These are phyloP conservation scores for Ophiorrhiza pumila DNA, from an alignment of 257 asterid species.

Conservation along the genomic window DNA sequence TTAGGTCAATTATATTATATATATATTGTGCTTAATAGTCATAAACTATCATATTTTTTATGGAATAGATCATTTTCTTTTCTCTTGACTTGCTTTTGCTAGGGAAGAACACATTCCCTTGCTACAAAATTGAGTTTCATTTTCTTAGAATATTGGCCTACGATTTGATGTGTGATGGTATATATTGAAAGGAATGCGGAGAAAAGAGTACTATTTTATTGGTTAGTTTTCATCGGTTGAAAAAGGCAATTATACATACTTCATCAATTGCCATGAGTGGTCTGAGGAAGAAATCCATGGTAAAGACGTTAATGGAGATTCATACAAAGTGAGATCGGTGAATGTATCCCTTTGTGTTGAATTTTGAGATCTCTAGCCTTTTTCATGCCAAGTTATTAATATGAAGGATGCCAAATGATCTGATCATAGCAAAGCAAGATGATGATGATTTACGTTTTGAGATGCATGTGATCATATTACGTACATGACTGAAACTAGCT, in stretches of 20 bases:
- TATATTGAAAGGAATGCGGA: not conserved
- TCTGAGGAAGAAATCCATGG: not conserved
- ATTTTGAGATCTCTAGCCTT: no score
- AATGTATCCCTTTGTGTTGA: no score
- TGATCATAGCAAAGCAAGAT: no score
- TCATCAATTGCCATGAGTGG: not conserved
- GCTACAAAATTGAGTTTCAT: not conserved
- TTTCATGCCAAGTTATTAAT: no score
- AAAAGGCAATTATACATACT: not conserved
- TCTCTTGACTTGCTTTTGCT: not conserved
- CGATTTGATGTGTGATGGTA: not conserved
- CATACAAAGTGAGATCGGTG: no score
- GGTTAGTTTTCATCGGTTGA: not conserved
- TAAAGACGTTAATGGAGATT: not conserved
- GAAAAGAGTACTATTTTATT: not conserved
- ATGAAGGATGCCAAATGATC: no score
- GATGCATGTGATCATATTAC: no score
- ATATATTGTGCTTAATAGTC: not conserved
- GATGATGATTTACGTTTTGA: no score
- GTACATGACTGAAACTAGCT: no score
- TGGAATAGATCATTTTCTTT: constrained; percentile 3
- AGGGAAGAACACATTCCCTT: not conserved
- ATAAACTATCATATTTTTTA: not conserved
- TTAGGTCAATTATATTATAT: no score
- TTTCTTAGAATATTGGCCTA: not conserved